Conservation (phyloP, 441 rosid species). For the Euphorbia schlechtendalii region DNA sequence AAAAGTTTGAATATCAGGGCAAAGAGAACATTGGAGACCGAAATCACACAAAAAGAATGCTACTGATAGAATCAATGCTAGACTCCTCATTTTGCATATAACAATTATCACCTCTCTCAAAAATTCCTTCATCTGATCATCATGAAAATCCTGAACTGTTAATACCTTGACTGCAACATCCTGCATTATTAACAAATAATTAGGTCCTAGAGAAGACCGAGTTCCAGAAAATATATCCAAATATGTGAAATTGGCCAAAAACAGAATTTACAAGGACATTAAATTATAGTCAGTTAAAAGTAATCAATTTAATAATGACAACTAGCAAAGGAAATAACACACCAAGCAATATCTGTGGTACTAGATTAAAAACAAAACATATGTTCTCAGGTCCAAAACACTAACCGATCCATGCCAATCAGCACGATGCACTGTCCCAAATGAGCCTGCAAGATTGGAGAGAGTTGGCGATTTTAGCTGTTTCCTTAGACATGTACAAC, state of each 20-base stretch:
- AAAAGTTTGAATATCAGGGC: background rate
- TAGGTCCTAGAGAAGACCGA: background rate
- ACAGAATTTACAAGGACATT: no score
- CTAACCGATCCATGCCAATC: conserved; percentile 99
- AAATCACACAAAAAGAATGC: background rate
- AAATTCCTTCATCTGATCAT: conserved; percentile 85
- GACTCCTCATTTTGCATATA: background rate
- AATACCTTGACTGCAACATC: conserved; percentile 95
- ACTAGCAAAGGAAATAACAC: no score
- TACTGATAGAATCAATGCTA: background rate
- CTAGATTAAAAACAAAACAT: background rate
- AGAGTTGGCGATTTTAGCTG: background rate
- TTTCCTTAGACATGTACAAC: conserved; percentile 2
- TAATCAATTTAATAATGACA: no score
- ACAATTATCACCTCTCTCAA: conserved; percentile 64
- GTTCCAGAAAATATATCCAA: background rate
- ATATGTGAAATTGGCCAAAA: background rate
- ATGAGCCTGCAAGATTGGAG: conserved; percentile 55
- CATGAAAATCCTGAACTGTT: conserved; percentile 74
- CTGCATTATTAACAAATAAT: conserved; percentile 32
- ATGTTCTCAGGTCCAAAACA: conserved; percentile 12
- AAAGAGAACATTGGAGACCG: background rate
- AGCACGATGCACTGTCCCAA: conserved; percentile 97
- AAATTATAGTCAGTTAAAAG: no score
- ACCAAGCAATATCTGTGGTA: no score